Percentiles rank a stretch among this genome's conserved stretches.
These are phyloP conservation scores for Eucalyptus cloeziana DNA, from an alignment of 345 rosid genomes.

Conservation along the genomic window DNA sequence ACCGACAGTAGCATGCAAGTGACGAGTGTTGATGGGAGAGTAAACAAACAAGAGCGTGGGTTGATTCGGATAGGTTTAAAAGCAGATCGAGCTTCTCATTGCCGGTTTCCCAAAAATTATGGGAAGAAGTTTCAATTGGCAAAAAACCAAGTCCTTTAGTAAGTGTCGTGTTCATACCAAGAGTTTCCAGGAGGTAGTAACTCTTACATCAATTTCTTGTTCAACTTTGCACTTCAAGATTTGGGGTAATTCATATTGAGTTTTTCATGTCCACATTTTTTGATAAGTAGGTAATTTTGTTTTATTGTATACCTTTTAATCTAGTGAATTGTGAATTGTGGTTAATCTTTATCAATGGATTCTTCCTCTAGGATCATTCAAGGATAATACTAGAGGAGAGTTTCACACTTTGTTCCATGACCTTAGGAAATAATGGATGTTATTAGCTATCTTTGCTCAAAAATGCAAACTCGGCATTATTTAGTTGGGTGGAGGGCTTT, in stretches of 20 bases:
- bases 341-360: neutral
- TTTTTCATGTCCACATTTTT: neutral
- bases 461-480: neutral
- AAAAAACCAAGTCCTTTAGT: constrained; percentile 2
- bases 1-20: accelerated
- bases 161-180: constrained; percentile 25
- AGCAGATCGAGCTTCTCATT: constrained; percentile 8
- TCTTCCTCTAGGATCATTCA: neutral
- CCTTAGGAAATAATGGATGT: neutral
- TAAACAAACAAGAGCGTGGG: neutral
- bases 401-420: neutral
- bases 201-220: neutral
- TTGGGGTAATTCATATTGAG: neutral
- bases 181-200: constrained; percentile 36
- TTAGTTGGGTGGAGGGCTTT: neutral
- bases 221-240: neutral
- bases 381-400: neutral
- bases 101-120: constrained; percentile 7
- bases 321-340: neutral
- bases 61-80: constrained; percentile 9
- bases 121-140: constrained; percentile 4
- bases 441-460: neutral
- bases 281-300: neutral
- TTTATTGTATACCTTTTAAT: neutral
- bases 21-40: too few species aligned